A percentile compares a stretch with the other conserved stretches of the same genome.
These are phyloP conservation scores for Talinum fruticosum DNA, from an alignment of 148 eudicot genomes.

Conservation along the genomic window DNA sequence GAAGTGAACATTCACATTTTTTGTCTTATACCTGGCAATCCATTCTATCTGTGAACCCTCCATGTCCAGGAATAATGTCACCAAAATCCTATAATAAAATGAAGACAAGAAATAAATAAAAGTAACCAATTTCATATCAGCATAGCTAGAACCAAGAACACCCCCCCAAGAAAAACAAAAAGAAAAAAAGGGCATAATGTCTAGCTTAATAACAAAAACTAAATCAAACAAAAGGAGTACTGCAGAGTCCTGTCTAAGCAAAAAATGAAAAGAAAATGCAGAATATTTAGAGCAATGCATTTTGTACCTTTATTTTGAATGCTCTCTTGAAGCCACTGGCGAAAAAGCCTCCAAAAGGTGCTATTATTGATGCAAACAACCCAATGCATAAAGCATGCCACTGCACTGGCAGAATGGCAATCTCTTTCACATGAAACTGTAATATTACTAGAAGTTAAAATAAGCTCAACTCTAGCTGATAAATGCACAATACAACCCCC, in stretches of 20 bases:
- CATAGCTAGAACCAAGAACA: not conserved
- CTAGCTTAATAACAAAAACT: not conserved
- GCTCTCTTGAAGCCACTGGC: slow-evolving; percentile 93
- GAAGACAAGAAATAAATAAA: not conserved
- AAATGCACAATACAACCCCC: not conserved
- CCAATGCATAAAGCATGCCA: slow-evolving; percentile 81
- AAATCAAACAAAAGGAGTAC: not conserved
- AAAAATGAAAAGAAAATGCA: not conserved
- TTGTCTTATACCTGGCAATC: slow-evolving; percentile 67
- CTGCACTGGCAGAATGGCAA: slow-evolving; percentile 63
- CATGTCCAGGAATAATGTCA: slow-evolving; percentile 90
- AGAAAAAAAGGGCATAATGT: too few relatives aligned
- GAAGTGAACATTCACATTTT: not conserved
- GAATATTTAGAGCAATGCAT: not conserved
- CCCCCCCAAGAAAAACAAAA: too few relatives aligned
- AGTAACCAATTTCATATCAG: not conserved
- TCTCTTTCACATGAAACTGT: slow-evolving; percentile 69
- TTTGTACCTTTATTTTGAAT: slow-evolving; percentile 64
- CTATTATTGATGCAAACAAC: slow-evolving; percentile 78
- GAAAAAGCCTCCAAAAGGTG: slow-evolving; percentile 91
- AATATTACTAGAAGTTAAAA: slow-evolving; percentile 14
- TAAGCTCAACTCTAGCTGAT: not conserved
- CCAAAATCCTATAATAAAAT: slow-evolving; percentile 68
- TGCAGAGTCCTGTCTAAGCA: not conserved
- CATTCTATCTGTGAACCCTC: slow-evolving; percentile 88